Percentiles rank a stretch among this genome's conserved stretches.
Conservation (phyloP, 2,329 filamentous ascomycete genomes). For the Alternaria viburni region DNA sequence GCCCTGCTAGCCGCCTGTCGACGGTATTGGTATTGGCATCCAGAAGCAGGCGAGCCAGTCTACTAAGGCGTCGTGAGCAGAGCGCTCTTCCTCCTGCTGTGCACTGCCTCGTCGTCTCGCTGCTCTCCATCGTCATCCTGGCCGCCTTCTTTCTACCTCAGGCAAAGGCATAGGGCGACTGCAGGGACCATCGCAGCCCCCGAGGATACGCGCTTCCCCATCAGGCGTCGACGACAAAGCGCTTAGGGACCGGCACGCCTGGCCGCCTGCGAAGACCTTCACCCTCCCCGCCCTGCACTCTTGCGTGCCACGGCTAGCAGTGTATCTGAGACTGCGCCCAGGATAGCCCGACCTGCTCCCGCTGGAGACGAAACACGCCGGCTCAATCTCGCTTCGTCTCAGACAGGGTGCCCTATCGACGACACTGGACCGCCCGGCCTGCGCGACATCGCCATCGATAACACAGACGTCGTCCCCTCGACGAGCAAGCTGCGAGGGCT, state of each 20-base stretch:
- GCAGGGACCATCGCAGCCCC: conserved; percentile 9
- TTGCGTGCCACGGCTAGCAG: conserved; percentile 8
- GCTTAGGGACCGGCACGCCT: conserved; percentile 13
- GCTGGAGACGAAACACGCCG: conserved; percentile 37
- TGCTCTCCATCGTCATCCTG: background rate
- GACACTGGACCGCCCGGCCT: conserved; percentile 12
- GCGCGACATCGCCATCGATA: conserved; percentile 22
- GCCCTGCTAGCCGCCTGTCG: conserved; percentile 19
- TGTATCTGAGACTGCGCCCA: conserved; percentile 32
- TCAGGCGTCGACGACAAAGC: conserved; percentile 18
- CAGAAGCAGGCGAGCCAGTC: conserved; percentile 3
- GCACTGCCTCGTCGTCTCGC: background rate
- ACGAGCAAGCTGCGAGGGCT: conserved; percentile 25
- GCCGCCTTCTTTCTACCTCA: background rate
- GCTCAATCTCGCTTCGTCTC: conserved; percentile 49
- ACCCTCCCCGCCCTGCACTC: conserved; percentile 7
- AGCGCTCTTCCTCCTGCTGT: background rate
- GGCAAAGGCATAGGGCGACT: background rate
- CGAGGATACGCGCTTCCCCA: conserved; percentile 9
- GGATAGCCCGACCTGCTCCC: conserved; percentile 19
- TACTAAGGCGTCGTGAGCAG: background rate
- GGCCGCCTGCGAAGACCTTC: conserved; percentile 8
- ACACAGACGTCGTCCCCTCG: conserved; percentile 23
- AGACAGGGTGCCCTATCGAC: conserved; percentile 36
- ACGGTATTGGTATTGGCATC: conserved; percentile 10